Percentiles rank a stretch among this genome's conserved stretches.
phyloP scores from a whole-genome alignment of 1,284 basidiomycete genomes.

The Cerioporus squamosus region DNA sequence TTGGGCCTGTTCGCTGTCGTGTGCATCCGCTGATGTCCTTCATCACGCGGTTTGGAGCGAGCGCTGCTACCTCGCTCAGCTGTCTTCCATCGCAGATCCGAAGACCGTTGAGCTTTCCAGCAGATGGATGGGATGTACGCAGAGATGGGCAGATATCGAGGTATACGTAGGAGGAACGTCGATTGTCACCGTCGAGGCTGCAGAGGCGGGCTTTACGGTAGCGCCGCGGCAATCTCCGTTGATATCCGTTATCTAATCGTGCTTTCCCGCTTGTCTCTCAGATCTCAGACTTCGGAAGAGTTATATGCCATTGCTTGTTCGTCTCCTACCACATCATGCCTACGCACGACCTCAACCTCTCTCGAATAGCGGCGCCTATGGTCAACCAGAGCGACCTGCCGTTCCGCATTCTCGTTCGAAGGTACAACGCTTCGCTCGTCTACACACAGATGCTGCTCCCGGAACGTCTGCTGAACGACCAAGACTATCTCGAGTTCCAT shows the following conservation, averaged over 20 bases:
- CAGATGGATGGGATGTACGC: too few relatives aligned
- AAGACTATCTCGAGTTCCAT: slow-evolving; percentile 63
- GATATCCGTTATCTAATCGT: not conserved
- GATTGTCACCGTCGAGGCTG: too few relatives aligned
- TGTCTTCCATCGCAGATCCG: not conserved
- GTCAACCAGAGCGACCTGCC: slow-evolving; percentile 76
- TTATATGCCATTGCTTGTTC: too few relatives aligned
- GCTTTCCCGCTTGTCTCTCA: not conserved
- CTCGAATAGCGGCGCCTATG: slow-evolving; percentile 59
- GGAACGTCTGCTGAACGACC: slow-evolving; percentile 58
- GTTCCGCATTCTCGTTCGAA: slow-evolving; percentile 61
- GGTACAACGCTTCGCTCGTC: slow-evolving; percentile 62
- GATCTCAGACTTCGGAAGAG: too few relatives aligned
- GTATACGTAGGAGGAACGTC: too few relatives aligned
- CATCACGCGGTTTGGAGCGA: not conserved
- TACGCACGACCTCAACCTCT: not conserved
- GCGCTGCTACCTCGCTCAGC: not conserved
- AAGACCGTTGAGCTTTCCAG: too few relatives aligned
- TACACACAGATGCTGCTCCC: slow-evolving; percentile 78
- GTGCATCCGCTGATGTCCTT: slow-evolving; percentile 11
- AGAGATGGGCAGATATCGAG: too few relatives aligned
- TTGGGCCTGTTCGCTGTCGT: not conserved
- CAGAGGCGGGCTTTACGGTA: too few relatives aligned
- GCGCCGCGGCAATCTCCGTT: not conserved
- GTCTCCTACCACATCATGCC: not conserved